phyloP scores from a whole-genome alignment of 2,329 filamentous ascomycete species.

The Alternaria atra region DNA sequence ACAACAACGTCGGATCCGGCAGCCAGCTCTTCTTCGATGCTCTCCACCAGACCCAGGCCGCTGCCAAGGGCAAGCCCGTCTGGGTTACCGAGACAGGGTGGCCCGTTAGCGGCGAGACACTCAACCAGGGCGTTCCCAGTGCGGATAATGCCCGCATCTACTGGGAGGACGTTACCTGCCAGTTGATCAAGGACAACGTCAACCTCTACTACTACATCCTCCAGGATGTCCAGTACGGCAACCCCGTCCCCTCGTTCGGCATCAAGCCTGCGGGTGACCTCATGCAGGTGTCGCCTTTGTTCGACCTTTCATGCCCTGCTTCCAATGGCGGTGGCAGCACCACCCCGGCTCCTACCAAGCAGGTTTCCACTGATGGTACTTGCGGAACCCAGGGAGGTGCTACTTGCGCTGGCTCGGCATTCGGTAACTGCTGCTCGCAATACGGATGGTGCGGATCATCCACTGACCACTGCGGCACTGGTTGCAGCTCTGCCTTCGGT shows the following conservation, averaged over 20 bases:
- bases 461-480: slow-evolving; percentile 18
- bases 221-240: slow-evolving; percentile 68
- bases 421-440: slow-evolving; percentile 23
- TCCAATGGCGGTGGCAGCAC: not conserved
- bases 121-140: slow-evolving; percentile 69
- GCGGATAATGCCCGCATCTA: slow-evolving; percentile 76
- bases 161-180: slow-evolving; percentile 82
- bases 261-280: slow-evolving; percentile 63
- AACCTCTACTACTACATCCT: slow-evolving; percentile 78
- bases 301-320: slow-evolving; percentile 48
- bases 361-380: slow-evolving; percentile 18
- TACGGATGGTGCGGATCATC: slow-evolving; percentile 25
- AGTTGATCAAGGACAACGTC: slow-evolving; percentile 65
- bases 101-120: slow-evolving; percentile 74
- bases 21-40: slow-evolving; percentile 74
- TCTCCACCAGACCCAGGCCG: slow-evolving; percentile 66
- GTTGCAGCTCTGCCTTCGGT: slow-evolving; percentile 2
- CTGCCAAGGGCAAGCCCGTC: slow-evolving; percentile 72
- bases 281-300: slow-evolving; percentile 41
- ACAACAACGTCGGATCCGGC: slow-evolving; percentile 67
- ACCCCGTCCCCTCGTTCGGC: slow-evolving; percentile 75
- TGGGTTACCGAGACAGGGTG: slow-evolving; percentile 93
- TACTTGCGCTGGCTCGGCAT: slow-evolving; percentile 19
- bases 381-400: slow-evolving; percentile 14
- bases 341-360: not conserved